Percentiles rank a stretch among this genome's conserved stretches.
These are phyloP conservation scores for Filosporella fistucella DNA, from an alignment of 495 filamentous ascomycete species.

Conservation along the genomic window DNA sequence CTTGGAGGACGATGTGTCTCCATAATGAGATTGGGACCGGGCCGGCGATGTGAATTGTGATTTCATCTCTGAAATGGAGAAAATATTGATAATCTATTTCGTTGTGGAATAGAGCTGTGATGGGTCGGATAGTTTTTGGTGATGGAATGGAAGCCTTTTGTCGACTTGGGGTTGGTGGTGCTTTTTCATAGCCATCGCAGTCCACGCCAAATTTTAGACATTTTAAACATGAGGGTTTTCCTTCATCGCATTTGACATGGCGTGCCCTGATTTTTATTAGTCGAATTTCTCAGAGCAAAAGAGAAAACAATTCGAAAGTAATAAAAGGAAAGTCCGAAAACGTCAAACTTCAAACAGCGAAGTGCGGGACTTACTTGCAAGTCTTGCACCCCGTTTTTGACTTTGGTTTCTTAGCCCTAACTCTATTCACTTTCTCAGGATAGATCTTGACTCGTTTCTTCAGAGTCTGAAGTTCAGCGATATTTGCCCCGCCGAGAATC, in stretches of 20 bases:
- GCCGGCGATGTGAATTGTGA: constrained; percentile 49
- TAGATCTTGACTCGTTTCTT: background rate
- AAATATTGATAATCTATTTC: constrained; percentile 37
- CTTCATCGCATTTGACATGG: constrained; percentile 54
- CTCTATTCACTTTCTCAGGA: background rate
- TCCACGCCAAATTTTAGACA: constrained; percentile 43
- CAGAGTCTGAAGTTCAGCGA: background rate
- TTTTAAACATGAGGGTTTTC: constrained; percentile 41
- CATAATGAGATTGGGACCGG: constrained; percentile 56
- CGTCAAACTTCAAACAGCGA: too few species aligned
- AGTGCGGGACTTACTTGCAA: constrained; percentile 11
- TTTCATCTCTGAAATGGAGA: constrained; percentile 50
- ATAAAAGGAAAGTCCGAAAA: background rate
- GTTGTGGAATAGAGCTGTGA: constrained; percentile 3
- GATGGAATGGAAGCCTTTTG: background rate
- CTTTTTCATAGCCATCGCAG: constrained; percentile 47
- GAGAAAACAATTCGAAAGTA: too few species aligned
- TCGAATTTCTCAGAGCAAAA: background rate
- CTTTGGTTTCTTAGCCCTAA: constrained; percentile 3
- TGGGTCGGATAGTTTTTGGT: background rate
- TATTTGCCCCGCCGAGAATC: too few species aligned
- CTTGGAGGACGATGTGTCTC: constrained; percentile 48
- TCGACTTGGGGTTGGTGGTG: background rate
- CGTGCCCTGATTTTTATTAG: constrained; percentile 21
- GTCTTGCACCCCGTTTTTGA: constrained; percentile 7